phyloP scores from a whole-genome alignment of 2,329 filamentous ascomycete species.

The Apiospora hydei region DNA sequence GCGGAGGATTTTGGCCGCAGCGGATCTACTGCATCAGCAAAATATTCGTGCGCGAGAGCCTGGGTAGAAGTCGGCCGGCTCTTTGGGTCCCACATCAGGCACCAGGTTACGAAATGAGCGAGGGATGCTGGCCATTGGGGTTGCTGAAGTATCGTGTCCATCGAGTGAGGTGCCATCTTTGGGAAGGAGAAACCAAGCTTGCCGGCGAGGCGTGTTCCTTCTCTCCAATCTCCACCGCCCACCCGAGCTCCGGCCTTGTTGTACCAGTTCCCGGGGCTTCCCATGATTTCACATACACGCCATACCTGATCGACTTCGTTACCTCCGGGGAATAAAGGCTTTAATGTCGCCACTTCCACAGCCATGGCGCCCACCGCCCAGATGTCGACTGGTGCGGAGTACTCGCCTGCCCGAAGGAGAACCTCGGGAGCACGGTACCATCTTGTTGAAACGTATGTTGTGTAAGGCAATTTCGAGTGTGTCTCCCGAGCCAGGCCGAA shows the following conservation, averaged over 20 bases:
- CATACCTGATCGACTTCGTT: constrained; percentile 99
- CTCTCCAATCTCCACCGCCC: constrained; percentile 96
- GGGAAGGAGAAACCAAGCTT: constrained; percentile 99
- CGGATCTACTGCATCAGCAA: constrained; percentile 89
- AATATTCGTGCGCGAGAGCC: constrained; percentile 95
- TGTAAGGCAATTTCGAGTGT: constrained; percentile 94
- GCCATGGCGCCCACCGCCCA: constrained; percentile 99
- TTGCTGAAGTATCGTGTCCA: constrained; percentile 90
- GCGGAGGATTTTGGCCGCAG: constrained; percentile 89
- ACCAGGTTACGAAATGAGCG: constrained; percentile 96
- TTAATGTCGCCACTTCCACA: constrained; percentile 94
- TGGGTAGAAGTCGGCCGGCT: constrained; percentile 89
- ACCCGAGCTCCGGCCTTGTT: constrained; percentile 87
- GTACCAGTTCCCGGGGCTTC: constrained; percentile 97
- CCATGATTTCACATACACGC: constrained; percentile 99
- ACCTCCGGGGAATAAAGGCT: constrained; percentile 94
- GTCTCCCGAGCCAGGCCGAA: constrained; percentile 98
- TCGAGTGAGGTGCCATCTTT: constrained; percentile 97
- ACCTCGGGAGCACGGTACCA: constrained; percentile 99
- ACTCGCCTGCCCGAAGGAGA: constrained; percentile 89
- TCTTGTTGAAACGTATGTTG: constrained; percentile 95
- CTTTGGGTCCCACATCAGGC: constrained; percentile 98
- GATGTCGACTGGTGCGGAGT: constrained; percentile 97
- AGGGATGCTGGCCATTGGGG: constrained; percentile 92
- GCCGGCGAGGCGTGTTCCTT: constrained; percentile 88